Evolutionary conservation across 2,329 filamentous ascomycete species (phyloP).

Genomic region (Colletotrichum noveboracense): DNA sequence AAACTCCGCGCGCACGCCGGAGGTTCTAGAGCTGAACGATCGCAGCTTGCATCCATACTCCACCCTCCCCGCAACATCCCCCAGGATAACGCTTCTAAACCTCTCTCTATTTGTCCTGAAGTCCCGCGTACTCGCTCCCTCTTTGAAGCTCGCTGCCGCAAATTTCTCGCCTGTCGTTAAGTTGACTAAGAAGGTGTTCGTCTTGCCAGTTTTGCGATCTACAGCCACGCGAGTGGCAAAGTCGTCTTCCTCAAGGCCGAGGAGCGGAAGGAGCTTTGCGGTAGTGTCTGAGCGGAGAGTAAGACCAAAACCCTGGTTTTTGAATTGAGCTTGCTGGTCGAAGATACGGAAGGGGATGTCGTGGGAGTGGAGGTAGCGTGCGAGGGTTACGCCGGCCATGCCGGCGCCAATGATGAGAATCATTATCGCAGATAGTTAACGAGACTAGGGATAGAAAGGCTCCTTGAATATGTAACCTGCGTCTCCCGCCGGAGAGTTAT

Average conservation of each 20-base stretch:
- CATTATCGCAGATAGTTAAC: not conserved
- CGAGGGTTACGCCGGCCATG: not conserved
- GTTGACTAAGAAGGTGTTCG: not conserved
- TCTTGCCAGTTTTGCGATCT: not conserved
- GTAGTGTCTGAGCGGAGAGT: not conserved
- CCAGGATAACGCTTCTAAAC: not conserved
- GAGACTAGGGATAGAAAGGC: not conserved
- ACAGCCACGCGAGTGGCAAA: not conserved
- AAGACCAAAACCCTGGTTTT: not conserved
- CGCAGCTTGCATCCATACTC: not conserved
- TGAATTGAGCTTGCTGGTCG: not conserved
- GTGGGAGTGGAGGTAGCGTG: not conserved
- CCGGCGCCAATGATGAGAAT: not conserved
- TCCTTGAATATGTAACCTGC: not conserved
- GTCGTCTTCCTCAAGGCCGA: not conserved
- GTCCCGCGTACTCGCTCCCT: not conserved
- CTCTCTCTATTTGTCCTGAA: not conserved
- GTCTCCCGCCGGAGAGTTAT: not conserved
- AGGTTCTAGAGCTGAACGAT: rapidly evolving
- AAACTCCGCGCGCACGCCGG: not conserved
- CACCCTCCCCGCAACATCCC: rapidly evolving
- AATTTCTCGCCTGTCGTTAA: not conserved
- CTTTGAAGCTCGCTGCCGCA: not conserved
- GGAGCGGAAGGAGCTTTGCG: not conserved
- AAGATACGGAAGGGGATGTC: not conserved